Base-by-base conservation (phyloP, 2,329 filamentous ascomycete species). In the Ophiostoma fasciatum region DNA sequence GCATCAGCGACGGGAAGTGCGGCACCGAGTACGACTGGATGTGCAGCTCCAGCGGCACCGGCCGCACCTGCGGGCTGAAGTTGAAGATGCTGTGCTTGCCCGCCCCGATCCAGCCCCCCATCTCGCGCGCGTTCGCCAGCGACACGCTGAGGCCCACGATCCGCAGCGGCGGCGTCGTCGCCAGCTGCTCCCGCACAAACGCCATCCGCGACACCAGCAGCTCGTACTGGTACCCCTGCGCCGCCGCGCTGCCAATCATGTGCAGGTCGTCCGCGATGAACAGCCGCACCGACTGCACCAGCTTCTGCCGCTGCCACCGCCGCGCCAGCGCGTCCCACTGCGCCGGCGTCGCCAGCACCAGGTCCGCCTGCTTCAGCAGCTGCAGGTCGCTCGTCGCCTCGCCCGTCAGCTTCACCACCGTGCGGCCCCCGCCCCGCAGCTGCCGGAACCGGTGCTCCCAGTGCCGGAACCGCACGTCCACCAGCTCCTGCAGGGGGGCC, bases 51-150 rank as follows among this genome's bases (percentile, higher is more conserved):
- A 98, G 63, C 17, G 88, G 87, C 14, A 94, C 75, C 1, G 85
- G 81, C 38, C 92, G 78, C 42, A 88, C 78, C 50, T 88, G 80
- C 3, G 90, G 90, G 49, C 84, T 94, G 63, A 98, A 98, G 61
- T 98, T 98, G 68, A 88, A 98, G 45, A 94, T 94, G 33, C 90
- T 93, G 54, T 98, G 90, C 63, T 94, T 96, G 56, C 78, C 93
- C 7, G 88, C 90, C 46, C 92, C 90, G 46, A 98, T 85, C 90
- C 90, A 98, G 59, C 94, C 90, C 35, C 88, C 88, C 49, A 98
- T 73, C 50, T 98, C 90, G 40, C 85, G 74, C 33, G 88, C 87
- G 53, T 94, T 96, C 5, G 90, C 78, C 17, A 98, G 67, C 18
- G 90, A 92, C 20, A 94, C 90, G 52, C 84, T 87, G 41, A 98